phyloP scores from a whole-genome alignment of 345 rosid species.

The Cochlearia excelsa region DNA sequence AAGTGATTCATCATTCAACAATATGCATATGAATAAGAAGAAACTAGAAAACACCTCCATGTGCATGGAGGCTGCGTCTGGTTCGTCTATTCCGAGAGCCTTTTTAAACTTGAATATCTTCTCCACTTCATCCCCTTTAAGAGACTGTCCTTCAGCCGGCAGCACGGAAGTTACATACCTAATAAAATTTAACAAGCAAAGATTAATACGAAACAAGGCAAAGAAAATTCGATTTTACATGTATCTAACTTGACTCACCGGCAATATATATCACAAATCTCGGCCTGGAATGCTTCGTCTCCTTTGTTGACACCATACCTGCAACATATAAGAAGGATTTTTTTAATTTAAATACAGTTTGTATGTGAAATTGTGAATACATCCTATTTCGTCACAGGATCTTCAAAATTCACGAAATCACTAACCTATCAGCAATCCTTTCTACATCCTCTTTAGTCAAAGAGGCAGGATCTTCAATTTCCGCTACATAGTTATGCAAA shows the following conservation, averaged over 20 bases:
- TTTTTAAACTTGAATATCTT: slow-evolving; percentile 66
- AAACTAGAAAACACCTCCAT: slow-evolving; percentile 62
- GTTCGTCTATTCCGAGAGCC: slow-evolving; percentile 89
- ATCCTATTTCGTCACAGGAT: too few relatives aligned
- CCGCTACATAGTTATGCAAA: slow-evolving; percentile 73
- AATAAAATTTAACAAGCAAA: slow-evolving; percentile 16
- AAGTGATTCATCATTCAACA: slow-evolving; percentile 12
- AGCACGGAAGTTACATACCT: slow-evolving; percentile 87
- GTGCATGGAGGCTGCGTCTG: slow-evolving; percentile 96
- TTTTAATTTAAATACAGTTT: too few relatives aligned
- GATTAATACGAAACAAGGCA: not conserved
- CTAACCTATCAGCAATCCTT: slow-evolving; percentile 68
- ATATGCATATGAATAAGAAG: not conserved
- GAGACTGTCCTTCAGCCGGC: slow-evolving; percentile 69
- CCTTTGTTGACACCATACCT: slow-evolving; percentile 93
- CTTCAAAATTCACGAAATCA: slow-evolving; percentile 20
- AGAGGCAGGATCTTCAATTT: slow-evolving; percentile 56
- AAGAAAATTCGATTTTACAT: not conserved
- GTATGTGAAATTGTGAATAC: too few relatives aligned
- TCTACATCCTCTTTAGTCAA: slow-evolving; percentile 73
- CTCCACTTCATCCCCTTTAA: slow-evolving; percentile 84
- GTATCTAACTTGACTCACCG: slow-evolving; percentile 44
- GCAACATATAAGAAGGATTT: slow-evolving; percentile 22
- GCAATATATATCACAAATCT: slow-evolving; percentile 80
- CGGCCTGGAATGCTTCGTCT: slow-evolving; percentile 71